A percentile compares a stretch with the other conserved stretches of the same genome.
Evolutionary conservation across 768 basidiomycete species (phyloP).

Genomic region (Rhodotorula babjevae): DNA sequence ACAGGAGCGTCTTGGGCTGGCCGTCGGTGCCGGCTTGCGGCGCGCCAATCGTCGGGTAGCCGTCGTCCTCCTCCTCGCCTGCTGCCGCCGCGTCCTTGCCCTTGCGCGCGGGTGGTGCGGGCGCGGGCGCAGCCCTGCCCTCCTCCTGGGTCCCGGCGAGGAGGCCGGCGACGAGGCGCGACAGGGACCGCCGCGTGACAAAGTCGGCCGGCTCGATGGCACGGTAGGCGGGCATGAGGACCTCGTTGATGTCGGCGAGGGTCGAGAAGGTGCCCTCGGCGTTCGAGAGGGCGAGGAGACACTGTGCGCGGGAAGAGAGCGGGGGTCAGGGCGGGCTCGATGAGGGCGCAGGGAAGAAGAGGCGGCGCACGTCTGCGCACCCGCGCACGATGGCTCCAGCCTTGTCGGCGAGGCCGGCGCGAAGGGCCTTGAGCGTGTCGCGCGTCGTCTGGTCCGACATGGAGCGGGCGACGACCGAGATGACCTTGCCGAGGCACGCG

Average conservation of each 20-base stretch:
- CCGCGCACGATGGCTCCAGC: constrained; percentile 78
- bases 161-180: constrained; percentile 74
- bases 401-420: constrained; percentile 70
- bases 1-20: constrained; percentile 63
- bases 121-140: constrained; percentile 50
- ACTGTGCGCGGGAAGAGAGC: not conserved
- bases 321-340: not conserved
- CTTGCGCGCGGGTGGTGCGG: constrained; percentile 53
- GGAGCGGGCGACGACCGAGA: constrained; percentile 75
- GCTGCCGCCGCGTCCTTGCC: constrained; percentile 49
- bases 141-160: constrained; percentile 77
- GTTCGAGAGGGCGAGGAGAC: constrained; percentile 32
- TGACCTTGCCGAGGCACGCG: constrained; percentile 67
- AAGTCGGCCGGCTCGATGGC: constrained; percentile 78
- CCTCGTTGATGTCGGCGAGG: constrained; percentile 68
- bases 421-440: constrained; percentile 81
- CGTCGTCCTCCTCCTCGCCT: constrained; percentile 56
- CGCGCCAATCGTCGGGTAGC: constrained; percentile 51
- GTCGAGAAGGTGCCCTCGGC: constrained; percentile 58
- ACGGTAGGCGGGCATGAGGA: constrained; percentile 64
- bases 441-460: constrained; percentile 70
- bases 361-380: constrained; percentile 62
- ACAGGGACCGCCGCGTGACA: constrained; percentile 69
- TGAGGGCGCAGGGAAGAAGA: not conserved
- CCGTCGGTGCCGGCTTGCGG: constrained; percentile 52